Conservation (phyloP, 1,284 basidiomycete genomes). For the Calocybe gambosa region DNA sequence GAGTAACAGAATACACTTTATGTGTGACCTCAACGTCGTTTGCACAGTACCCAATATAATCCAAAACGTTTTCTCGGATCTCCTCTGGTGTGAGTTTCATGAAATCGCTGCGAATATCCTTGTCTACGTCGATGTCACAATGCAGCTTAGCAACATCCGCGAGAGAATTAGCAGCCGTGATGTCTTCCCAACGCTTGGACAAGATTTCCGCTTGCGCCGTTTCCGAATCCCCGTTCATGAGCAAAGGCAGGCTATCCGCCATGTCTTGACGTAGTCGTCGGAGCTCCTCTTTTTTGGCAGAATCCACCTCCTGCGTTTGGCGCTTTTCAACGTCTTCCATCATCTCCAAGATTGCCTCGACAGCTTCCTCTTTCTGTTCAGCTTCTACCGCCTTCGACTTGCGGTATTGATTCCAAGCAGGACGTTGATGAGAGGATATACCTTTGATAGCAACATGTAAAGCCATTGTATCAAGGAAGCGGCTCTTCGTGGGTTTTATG, state of each 20-base stretch:
- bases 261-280: constrained; percentile 40
- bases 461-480: constrained; percentile 94
- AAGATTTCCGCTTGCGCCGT: constrained; percentile 37
- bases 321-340: constrained; percentile 43
- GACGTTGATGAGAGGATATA: constrained; percentile 92
- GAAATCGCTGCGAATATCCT: constrained; percentile 77
- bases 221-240: constrained; percentile 17
- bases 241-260: constrained; percentile 30
- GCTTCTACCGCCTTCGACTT: constrained; percentile 54
- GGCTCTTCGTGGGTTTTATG: constrained; percentile 61
- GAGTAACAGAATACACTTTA: constrained; percentile 71
- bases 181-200: constrained; percentile 82
- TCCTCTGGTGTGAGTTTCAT: constrained; percentile 58
- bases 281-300: constrained; percentile 32
- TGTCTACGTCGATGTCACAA: constrained; percentile 79
- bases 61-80: constrained; percentile 62
- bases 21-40: constrained; percentile 84
- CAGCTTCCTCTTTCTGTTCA: constrained; percentile 52
- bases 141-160: constrained; percentile 90
- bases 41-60: constrained; percentile 88
- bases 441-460: constrained; percentile 93
- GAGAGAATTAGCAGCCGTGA: constrained; percentile 90
- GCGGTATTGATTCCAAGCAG: constrained; percentile 84
- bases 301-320: constrained; percentile 35
- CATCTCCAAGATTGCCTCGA: constrained; percentile 47